Evolutionary conservation across 2,329 filamentous ascomycete species (phyloP).

Genomic region (Cercospora beticola): DNA sequence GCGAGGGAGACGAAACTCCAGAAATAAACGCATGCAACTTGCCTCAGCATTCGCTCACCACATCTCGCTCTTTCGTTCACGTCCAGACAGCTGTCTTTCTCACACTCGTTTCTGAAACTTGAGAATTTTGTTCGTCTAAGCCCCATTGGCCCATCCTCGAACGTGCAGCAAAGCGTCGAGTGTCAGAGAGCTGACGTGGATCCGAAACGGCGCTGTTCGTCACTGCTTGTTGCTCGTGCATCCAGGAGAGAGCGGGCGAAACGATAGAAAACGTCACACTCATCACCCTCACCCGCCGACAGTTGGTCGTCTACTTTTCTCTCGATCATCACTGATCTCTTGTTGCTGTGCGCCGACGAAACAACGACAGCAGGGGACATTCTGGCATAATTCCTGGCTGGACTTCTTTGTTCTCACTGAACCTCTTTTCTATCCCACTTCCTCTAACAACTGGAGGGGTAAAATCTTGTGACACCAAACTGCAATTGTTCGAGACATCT

Average conservation of each 20-base stretch:
- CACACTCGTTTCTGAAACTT: constrained; percentile 8
- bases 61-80: background rate
- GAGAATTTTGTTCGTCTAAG: background rate
- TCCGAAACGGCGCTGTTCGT: constrained; percentile 5
- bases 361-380: background rate
- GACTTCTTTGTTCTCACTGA: background rate
- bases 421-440: background rate
- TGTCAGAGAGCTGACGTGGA: constrained; percentile 10
- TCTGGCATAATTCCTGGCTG: background rate
- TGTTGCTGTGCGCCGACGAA: background rate
- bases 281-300: background rate
- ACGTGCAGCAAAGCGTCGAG: background rate
- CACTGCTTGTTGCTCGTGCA: constrained; percentile 7
- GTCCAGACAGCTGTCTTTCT: background rate
- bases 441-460: background rate
- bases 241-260: constrained; percentile 8
- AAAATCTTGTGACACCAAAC: background rate
- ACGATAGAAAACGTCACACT: constrained; percentile 1
- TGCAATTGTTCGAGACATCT: background rate
- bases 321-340: background rate
- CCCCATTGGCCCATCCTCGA: background rate
- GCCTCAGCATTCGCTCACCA: background rate
- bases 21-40: constrained; percentile 5
- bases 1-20: background rate
- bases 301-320: background rate